Conservation (phyloP, 1,284 basidiomycete genomes). For the Moesziomyces antarcticus region DNA sequence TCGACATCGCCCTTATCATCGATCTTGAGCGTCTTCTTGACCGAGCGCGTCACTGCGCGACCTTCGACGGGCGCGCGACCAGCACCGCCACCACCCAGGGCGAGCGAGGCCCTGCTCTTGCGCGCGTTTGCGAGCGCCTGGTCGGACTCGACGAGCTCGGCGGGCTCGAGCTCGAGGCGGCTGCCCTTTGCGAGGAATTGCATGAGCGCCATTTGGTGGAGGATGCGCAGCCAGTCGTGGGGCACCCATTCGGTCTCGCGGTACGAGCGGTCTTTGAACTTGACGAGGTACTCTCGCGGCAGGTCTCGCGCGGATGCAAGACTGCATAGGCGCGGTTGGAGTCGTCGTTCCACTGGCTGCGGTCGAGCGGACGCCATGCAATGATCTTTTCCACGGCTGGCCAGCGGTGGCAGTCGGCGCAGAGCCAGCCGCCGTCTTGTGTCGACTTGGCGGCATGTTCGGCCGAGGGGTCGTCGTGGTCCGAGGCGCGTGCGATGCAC, state of each 20-base stretch:
- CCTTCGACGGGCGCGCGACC: constrained; percentile 9
- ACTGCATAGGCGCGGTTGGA: constrained; percentile 24
- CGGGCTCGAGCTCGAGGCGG: constrained; percentile 51
- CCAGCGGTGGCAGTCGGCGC: constrained; percentile 49
- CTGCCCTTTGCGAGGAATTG: constrained; percentile 42
- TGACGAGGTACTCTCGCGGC: constrained; percentile 57
- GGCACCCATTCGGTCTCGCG: constrained; percentile 54
- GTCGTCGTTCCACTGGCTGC: constrained; percentile 30
- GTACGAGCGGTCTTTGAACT: constrained; percentile 50
- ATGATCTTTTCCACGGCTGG: constrained; percentile 45
- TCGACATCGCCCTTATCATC: constrained; percentile 48
- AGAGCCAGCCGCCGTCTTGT: constrained; percentile 37
- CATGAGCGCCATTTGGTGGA: constrained; percentile 12
- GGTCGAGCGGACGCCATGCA: constrained; percentile 50
- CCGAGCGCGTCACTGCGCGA: constrained; percentile 12
- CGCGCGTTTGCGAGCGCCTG: constrained; percentile 15
- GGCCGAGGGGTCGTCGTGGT: constrained; percentile 11
- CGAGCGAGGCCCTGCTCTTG: constrained; percentile 25
- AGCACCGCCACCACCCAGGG: constrained; percentile 15
- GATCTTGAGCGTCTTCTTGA: constrained; percentile 39
- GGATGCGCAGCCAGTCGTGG: constrained; percentile 51
- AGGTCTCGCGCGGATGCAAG: constrained; percentile 35
- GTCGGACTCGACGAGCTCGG: constrained; percentile 33
- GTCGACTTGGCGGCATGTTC: constrained; percentile 35
- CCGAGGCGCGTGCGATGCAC: constrained; percentile 21